Conservation (phyloP, 345 rosid genomes). For the Pugionium dolabratum region DNA sequence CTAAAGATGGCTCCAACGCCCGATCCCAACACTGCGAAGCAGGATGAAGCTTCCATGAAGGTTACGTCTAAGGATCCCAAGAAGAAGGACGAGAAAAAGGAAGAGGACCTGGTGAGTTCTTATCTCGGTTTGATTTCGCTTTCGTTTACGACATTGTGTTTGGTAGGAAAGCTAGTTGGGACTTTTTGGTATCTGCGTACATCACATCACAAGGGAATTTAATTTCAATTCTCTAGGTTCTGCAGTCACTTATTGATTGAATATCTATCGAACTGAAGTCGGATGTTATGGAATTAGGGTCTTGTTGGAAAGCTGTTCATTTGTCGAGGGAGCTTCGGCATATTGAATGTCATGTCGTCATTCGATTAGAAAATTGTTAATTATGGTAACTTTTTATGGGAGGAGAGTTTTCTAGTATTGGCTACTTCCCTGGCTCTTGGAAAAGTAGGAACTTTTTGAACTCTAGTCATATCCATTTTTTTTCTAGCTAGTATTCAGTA, state of each 20-base stretch:
- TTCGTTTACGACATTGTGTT: neutral
- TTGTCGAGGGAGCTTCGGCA: neutral
- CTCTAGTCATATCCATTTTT: neutral
- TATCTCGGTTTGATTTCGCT: too few relatives aligned
- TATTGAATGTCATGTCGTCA: slow-evolving; percentile 15
- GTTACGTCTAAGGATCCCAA: slow-evolving; percentile 79
- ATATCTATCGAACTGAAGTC: too few relatives aligned
- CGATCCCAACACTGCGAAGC: slow-evolving; percentile 58
- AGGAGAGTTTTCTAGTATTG: neutral
- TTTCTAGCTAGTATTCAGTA: neutral
- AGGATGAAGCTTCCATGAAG: slow-evolving; percentile 58
- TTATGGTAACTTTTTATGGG: neutral
- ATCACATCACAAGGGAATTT: neutral
- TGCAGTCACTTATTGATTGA: neutral
- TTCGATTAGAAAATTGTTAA: neutral
- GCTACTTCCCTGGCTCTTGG: neutral
- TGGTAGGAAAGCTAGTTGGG: neutral
- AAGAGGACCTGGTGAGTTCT: slow-evolving; percentile 76
- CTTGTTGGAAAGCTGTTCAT: slow-evolving; percentile 4
- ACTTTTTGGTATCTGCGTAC: slow-evolving; percentile 10
- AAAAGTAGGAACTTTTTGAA: neutral
- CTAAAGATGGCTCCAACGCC: slow-evolving; percentile 48
- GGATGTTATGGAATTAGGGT: neutral
- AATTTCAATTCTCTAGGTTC: slow-evolving; percentile 9
- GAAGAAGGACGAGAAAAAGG: slow-evolving; percentile 91